phyloP scores from a whole-genome alignment of 306 rosid species.

The Quercus gilva region DNA sequence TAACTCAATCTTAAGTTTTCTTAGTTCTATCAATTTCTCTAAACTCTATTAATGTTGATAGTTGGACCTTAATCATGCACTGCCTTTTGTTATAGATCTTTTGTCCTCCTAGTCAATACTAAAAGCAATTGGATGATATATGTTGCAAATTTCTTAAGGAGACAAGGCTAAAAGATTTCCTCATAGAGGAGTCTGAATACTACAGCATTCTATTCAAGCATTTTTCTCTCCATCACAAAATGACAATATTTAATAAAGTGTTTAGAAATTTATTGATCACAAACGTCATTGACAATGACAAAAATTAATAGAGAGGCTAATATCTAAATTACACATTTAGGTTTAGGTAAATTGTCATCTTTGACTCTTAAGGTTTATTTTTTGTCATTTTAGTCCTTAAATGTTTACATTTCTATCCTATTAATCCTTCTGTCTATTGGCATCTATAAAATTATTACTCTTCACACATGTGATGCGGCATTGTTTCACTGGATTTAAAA shows the following conservation, averaged over 20 bases:
- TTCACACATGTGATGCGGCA: too few species aligned
- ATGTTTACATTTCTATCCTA: too few species aligned
- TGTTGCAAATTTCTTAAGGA: not conserved
- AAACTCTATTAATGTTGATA: not conserved
- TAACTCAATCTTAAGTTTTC: not conserved
- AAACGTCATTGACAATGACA: not conserved
- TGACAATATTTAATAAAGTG: too few species aligned
- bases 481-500: too few species aligned
- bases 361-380: too few species aligned
- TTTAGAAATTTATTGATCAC: too few species aligned
- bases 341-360: too few species aligned
- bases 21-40: not conserved
- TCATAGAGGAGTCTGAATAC: not conserved
- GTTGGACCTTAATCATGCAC: not conserved
- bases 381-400: too few species aligned
- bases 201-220: not conserved
- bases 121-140: not conserved
- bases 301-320: not conserved
- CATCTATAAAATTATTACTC: too few species aligned
- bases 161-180: not conserved
- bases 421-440: too few species aligned
- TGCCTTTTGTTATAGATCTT: not conserved
- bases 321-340: too few species aligned
- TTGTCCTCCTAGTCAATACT: not conserved
- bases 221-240: too few species aligned